Base-by-base conservation (phyloP, 208 protist species). In the Trypanosoma lewisi region DNA sequence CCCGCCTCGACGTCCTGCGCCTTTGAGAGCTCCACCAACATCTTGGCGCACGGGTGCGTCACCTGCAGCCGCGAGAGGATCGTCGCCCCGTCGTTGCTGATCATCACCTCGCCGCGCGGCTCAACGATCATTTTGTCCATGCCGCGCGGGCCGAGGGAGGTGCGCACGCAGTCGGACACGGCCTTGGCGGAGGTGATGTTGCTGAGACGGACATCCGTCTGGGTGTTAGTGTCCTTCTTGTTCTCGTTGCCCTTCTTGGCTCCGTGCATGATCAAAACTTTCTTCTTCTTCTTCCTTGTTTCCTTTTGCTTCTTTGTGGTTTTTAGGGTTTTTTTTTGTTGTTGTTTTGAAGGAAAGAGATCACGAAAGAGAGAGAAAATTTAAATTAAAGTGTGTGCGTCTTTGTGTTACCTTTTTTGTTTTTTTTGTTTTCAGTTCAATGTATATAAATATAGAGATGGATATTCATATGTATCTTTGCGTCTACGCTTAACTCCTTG, bases 51-150 rank as follows among this genome's bases (percentile, higher is more conserved):
- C 52, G 98, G 98, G 83, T 99, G 98, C 23, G 80, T 78, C 28
- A 99, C 92, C 59, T 98, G 77, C 50, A 99, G 89, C 45, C 98
- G 82, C 44, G 97, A 85, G 21, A 99, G 77, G 70, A 99, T 99
- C 16, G 99, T 99, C 16, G 99, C 99, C 27, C 99, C 99, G 86
- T 99, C 99, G 83, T 99, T 99, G 27, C 97, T 99, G 82, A 99
- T 99, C 44, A 98, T 84, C 27, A 99, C 97, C 70, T 99, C 97
- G 51, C 93, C 96, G 48, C 82, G 89, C 21, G 70, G 67, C 55
- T 91, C 66, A 54, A 90, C 81, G 55, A 96, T 93, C 85, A 96
- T 92, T 65, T 95, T 99, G 69, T 99, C 99, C 98, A 99, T 99
- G 48, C 98, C 99, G 19, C 95, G 83, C n/a, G 99, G 99, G 23